A percentile compares a stretch with the other conserved stretches of the same genome.
Evolutionary conservation across 2,329 filamentous ascomycete species (phyloP).

Genomic region (Calycina marina): DNA sequence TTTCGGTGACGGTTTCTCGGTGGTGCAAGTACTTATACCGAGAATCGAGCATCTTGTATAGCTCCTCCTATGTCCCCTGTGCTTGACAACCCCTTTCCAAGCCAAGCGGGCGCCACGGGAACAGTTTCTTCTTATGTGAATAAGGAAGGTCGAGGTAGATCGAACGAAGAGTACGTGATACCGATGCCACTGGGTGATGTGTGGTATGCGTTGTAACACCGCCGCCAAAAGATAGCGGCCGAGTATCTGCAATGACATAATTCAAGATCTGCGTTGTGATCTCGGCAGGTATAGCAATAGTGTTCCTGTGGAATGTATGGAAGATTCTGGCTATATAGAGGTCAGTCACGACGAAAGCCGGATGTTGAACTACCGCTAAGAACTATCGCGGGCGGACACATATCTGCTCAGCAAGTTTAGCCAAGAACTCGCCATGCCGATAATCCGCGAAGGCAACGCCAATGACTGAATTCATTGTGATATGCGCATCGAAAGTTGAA

Average conservation of each 20-base stretch:
- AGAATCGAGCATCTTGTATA: slow-evolving; percentile 5
- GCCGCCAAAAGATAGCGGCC: slow-evolving; percentile 1
- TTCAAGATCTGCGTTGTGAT: slow-evolving; percentile 8
- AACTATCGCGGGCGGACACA: too few species aligned
- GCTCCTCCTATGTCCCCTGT: slow-evolving; percentile 1
- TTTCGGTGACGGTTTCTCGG: slow-evolving; percentile 9
- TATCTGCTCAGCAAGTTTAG: too few species aligned
- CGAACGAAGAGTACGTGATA: not conserved
- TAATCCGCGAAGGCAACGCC: too few species aligned
- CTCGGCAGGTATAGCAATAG: slow-evolving; percentile 6
- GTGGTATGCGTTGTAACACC: not conserved
- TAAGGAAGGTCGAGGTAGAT: not conserved
- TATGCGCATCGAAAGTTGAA: too few species aligned
- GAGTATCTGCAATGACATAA: slow-evolving; percentile 7
- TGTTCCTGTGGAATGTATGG: slow-evolving; percentile 5
- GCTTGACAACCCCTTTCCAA: slow-evolving; percentile 5
- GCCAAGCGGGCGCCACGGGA: slow-evolving; percentile 8
- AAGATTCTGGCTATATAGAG: not conserved
- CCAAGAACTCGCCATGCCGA: too few species aligned
- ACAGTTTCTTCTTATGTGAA: slow-evolving; percentile 8
- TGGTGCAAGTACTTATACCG: slow-evolving; percentile 11
- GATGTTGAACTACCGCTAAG: not conserved
- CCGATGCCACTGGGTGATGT: not conserved
- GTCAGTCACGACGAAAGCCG: not conserved
- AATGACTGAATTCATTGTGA: too few species aligned